Conservation (phyloP, 2,329 filamentous ascomycete species). For the Taxawa tesnikishii region DNA sequence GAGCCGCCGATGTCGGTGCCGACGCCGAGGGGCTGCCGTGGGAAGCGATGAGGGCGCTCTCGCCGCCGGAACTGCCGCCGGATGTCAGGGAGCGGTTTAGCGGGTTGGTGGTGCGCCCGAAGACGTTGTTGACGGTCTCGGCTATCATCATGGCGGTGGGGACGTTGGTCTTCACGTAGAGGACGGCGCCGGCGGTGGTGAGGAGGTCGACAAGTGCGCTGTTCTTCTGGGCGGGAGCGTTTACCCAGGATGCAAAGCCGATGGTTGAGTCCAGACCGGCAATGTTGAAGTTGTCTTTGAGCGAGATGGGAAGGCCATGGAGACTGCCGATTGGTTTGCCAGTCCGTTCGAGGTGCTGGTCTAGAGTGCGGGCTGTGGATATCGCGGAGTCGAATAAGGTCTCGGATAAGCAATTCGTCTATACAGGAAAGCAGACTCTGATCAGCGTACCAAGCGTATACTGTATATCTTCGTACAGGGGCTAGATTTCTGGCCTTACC, state of each 20-base stretch:
- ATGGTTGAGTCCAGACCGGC: constrained; percentile 47
- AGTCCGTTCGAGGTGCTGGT: constrained; percentile 35
- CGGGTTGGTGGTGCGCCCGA: constrained; percentile 49
- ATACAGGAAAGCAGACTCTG: constrained; percentile 38
- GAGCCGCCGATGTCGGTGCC: constrained; percentile 53
- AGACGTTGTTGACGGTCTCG: constrained; percentile 53
- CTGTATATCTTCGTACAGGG: background rate
- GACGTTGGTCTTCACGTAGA: constrained; percentile 61
- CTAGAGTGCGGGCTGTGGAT: constrained; percentile 37
- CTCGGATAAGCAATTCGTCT: constrained; percentile 51
- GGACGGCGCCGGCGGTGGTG: constrained; percentile 47
- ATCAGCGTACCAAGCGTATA: constrained; percentile 46
- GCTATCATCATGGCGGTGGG: constrained; percentile 60
- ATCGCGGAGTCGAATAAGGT: constrained; percentile 43
- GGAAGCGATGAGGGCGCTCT: constrained; percentile 50
- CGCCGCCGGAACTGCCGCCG: constrained; percentile 56
- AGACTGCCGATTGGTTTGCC: constrained; percentile 46
- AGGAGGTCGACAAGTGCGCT: constrained; percentile 47
- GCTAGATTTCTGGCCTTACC: constrained; percentile 17
- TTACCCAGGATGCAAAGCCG: constrained; percentile 51
- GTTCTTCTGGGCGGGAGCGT: constrained; percentile 44
- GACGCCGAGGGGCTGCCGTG: constrained; percentile 45
- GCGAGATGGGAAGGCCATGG: constrained; percentile 52
- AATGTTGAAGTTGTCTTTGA: constrained; percentile 62
- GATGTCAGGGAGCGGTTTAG: constrained; percentile 45